A percentile compares a stretch with the other conserved stretches of the same genome.
Conservation (phyloP, 257 asterid genomes). For the Pogostemon cablin region DNA sequence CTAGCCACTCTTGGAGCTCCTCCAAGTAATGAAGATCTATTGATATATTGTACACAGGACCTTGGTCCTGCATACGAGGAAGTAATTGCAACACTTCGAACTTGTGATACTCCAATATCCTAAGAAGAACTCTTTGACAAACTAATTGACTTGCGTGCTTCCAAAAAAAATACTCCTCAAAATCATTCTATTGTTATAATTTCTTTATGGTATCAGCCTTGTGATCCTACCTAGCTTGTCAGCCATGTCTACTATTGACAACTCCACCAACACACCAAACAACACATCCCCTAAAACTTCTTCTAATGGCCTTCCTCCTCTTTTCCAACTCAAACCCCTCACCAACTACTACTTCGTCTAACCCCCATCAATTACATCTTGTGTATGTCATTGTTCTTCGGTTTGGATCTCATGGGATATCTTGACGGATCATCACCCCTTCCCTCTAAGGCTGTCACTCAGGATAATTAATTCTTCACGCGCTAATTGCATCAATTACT, state of each 20-base stretch:
- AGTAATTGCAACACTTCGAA: neutral
- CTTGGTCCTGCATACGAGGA: neutral
- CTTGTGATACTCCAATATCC: neutral
- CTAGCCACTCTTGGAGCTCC: neutral
- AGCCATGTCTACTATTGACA: too few species aligned
- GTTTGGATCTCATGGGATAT: neutral
- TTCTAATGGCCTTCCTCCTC: too few species aligned
- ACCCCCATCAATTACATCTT: neutral
- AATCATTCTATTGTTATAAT: too few species aligned
- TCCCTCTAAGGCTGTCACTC: neutral
- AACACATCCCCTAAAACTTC: too few species aligned
- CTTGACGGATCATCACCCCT: neutral
- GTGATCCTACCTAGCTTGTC: too few species aligned
- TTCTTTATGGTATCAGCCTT: too few species aligned
- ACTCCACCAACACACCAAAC: too few species aligned
- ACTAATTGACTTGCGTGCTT: neutral
- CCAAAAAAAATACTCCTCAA: too few species aligned
- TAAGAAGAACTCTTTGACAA: neutral
- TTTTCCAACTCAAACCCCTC: neutral
- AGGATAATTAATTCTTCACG: neutral
- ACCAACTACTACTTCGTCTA: neutral
- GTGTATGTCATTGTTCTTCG: neutral
- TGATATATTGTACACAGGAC: neutral
- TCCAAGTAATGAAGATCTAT: neutral
- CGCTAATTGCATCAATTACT: neutral